A percentile compares a stretch with the other conserved stretches of the same genome.
These are phyloP conservation scores for Fusarium verticillioides DNA, from an alignment of 2,329 filamentous ascomycete species.

Conservation along the genomic window DNA sequence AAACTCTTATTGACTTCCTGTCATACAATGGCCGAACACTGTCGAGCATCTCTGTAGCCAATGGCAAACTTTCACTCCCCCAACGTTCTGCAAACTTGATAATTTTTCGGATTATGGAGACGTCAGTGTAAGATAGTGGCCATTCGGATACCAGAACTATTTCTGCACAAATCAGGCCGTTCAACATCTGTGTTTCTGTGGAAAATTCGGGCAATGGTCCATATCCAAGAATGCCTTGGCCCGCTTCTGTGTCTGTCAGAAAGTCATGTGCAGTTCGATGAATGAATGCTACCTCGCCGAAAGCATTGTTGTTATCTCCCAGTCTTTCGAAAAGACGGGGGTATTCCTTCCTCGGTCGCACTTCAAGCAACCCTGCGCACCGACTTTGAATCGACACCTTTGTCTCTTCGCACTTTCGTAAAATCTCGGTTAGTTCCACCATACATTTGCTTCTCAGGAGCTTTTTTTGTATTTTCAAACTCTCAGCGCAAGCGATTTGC, in stretches of 20 bases:
- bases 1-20: too few species aligned
- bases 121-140: too few species aligned
- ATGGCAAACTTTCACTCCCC: rapidly evolving
- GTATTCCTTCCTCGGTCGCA: rapidly evolving
- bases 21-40: background rate
- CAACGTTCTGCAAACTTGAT: rapidly evolving
- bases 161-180: rapidly evolving
- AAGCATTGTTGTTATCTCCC: too few species aligned
- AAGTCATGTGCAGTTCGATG: constrained; percentile 31
- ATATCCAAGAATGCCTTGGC: background rate
- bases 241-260: constrained; percentile 10
- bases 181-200: rapidly evolving
- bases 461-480: rapidly evolving
- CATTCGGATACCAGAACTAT: rapidly evolving
- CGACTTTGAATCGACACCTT: background rate
- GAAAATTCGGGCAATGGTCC: rapidly evolving
- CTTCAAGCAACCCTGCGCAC: background rate
- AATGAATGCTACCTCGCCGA: background rate
- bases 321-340: too few species aligned
- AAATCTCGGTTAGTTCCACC: rapidly evolving
- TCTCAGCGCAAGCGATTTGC: background rate
- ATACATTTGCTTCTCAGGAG: rapidly evolving
- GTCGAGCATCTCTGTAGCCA: background rate
- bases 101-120: rapidly evolving
- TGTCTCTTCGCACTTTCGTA: rapidly evolving